Base-by-base conservation (phyloP, 2,329 filamentous ascomycete species). In the Rhexocercosporidium sp. region DNA sequence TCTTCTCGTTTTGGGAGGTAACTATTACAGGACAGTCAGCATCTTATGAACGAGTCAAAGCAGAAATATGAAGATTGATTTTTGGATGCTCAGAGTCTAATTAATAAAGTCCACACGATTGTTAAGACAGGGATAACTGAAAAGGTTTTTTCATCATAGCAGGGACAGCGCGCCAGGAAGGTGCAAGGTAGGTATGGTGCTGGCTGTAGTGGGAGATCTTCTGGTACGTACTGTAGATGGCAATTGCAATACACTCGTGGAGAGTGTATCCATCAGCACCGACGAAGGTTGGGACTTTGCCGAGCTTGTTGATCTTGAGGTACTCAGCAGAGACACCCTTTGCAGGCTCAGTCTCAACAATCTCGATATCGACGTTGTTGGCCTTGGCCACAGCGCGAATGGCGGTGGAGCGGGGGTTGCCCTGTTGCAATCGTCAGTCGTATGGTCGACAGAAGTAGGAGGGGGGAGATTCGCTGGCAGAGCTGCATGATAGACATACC, bases 101-200 rank as follows among this genome's bases (percentile, higher is more conserved):
- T 77, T 78, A 77, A 74, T 74, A 85, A 82, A 88, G 88, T 97
- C 94, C 94, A 97, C 94, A 97, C 81, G 82, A 83, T 84, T 82
- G 76, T 96, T 97, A 92, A 96, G 95, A 92, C 93, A 97, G 95
- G 95, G 93, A 97, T 97, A 97, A 97, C 93, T 96, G 91, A 85
- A 90, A 86, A 88, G 86, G 85, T 84, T 85, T 85, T 72, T 74
- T 75, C 76, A 77, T 78, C 77, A 75, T 75, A 70, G 75, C 75
- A 75, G 62, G 31, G 29, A 56, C 51, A 9, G 53, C 53, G 53
- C 53, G 34, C 11, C 29, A 56, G 3, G n/a, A n/a, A 14, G 27
- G 51, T 34, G 29, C 51, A 20, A 3, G 18, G 59, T 54, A 59
- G 41, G 59, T 37, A 56, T 4, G 41, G 57, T 25, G 41, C 60